Evolutionary conservation across 257 asterid genomes (phyloP), one percentile per base, ranked within the genome.

Genomic region (Leptodermis oblonga): DNA sequence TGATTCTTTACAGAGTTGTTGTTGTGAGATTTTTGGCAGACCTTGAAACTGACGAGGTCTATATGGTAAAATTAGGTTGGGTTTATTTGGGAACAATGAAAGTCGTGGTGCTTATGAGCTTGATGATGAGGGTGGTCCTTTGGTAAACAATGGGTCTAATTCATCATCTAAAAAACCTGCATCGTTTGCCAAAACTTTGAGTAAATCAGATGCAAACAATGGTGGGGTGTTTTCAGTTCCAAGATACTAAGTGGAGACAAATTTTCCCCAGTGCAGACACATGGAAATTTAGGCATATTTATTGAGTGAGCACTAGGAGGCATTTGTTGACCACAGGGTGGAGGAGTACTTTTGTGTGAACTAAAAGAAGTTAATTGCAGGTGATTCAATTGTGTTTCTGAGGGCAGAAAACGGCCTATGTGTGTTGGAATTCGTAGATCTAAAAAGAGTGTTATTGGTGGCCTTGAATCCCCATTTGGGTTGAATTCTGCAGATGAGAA

Each of bases 321-420:
- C 93, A 87, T 80, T 77, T 86, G 79, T 74, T 86, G 74, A 86
- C 92, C 20, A 86, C 90, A 22, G 92, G 92, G 5, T 86, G n/a
- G n/a, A n/a, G 92, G 93, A 87, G 93, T 73, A 76, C 70, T 71
- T 87, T 87, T n/a, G n/a, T 69, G 93, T 87, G 82, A 87, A 85
- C 75, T 84, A 80, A 73, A 87, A 87, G 79, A 87, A 85, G 67
- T 77, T 87, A 54, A 82, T 87, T 65, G 93, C 93, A 12, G 93
- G 93, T 13, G 93, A 87, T 73, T 85, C 93, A 17, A 81, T 87
- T 37, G 90, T 85, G 67, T 87, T 87, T 70, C 62, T 85, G 48
- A 79, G 82, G 76, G 73, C 86, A 0, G 82, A 77, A 51, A 80
- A 73, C 49, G 88, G 85, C 30, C 90, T 13, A 79, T 87, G 23